Base-by-base conservation (phyloP, 768 basidiomycete genomes). In the Pisolithus tinctorius region DNA sequence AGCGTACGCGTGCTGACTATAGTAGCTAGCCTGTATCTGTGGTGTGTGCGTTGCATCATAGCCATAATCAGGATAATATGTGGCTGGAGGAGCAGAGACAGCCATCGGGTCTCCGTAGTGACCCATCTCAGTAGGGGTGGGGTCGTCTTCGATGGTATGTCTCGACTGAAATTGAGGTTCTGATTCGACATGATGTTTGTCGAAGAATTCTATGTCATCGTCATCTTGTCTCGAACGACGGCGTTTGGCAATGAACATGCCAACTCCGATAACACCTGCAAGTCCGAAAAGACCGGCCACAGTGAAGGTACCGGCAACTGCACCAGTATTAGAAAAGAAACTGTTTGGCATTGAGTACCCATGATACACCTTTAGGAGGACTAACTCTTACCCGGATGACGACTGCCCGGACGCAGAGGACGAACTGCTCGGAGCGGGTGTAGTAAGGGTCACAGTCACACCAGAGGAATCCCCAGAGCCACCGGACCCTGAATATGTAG, bases 291-390 rank as follows among this genome's bases (percentile, higher is more conserved):
- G 55, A 45, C 71, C 74, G 49, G 71, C 66, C 50, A 69, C 64
- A 38, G 71, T 66, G 53, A 78, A 79, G 0, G 70, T 72, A 38
- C 70, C 74, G 0, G 72, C 78, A 17, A 77, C 73, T 0, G 74
- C 78, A 34, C 68, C 73, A 47, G 69, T 74, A 55, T 75, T 71
- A 43, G 67, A 55, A 56, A 76, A 71, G 69, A 79, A 79, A 52
- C 78, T 78, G 48, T 23, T 17, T 40, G 0, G 25, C 27, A 37
- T 57, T 40, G 55, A 29, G 3, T 3, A 13, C 4, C 13, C 11
- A 42, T 1, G 2, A 13, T 9, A 25, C 25, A 34, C 5, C 27
- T 4, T 6, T 0, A 3, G 11, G 6, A 27, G 6, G 9, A 1
- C 14, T 16, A 36, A 10, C 17, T 53, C 61, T 23, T 49, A 69